A percentile compares a stretch with the other conserved stretches of the same genome.
Conservation (phyloP, 2,329 filamentous ascomycete species). For the Paracamarosporium sp. region DNA sequence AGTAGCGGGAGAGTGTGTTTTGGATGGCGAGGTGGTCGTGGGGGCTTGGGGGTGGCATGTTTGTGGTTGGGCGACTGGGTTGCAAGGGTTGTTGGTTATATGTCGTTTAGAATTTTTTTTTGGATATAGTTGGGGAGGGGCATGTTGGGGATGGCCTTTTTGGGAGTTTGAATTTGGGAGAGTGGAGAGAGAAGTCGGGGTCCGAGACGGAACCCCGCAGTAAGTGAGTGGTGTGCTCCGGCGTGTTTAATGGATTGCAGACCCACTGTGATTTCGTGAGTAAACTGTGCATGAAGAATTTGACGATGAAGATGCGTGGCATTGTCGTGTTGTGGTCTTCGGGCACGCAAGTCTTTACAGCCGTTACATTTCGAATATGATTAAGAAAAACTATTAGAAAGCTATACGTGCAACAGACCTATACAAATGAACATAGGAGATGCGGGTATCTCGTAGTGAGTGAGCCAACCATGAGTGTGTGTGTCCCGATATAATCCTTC, state of each 20-base stretch:
- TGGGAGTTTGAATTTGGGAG: neutral
- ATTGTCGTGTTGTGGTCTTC: too few species aligned
- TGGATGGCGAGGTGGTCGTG: slow-evolving; percentile 47
- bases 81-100: neutral
- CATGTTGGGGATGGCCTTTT: too few species aligned
- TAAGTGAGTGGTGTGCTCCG: neutral
- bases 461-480: neutral
- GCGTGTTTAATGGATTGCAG: too few species aligned
- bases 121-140: too few species aligned
- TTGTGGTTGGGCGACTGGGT: neutral
- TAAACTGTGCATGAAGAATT: too few species aligned
- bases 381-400: neutral
- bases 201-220: slow-evolving; percentile 4
- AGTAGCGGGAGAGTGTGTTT: slow-evolving; percentile 52
- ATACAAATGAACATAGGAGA: neutral
- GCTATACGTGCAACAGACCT: neutral
- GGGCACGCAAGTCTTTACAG: too few species aligned
- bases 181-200: neutral
- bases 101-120: too few species aligned
- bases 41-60: slow-evolving; percentile 18
- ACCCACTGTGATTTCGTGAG: too few species aligned
- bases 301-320: too few species aligned
- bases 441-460: slow-evolving; percentile 13
- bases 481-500: neutral
- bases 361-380: neutral